Percentiles rank a stretch among this genome's conserved stretches.
Conservation (phyloP, 2,329 filamentous ascomycete species). For the Calycina herbarum region DNA sequence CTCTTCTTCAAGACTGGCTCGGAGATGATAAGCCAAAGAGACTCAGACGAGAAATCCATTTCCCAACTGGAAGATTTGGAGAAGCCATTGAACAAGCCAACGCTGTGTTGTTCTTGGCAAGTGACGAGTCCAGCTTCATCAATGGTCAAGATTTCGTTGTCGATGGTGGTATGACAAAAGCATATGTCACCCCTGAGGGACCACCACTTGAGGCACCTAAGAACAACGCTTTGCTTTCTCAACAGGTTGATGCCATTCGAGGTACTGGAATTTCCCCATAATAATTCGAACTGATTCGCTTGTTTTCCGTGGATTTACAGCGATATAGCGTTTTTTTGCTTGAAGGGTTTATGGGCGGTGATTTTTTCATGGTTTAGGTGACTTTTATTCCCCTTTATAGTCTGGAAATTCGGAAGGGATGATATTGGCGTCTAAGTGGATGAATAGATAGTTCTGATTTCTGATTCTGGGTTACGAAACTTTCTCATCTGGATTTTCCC, state of each 20-base stretch:
- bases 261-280: slow-evolving; percentile 26
- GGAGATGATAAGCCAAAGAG: slow-evolving; percentile 71
- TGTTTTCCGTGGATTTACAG: not conserved
- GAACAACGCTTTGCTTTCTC: slow-evolving; percentile 42
- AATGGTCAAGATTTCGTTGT: slow-evolving; percentile 88
- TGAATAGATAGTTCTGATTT: slow-evolving; percentile 8
- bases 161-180: slow-evolving; percentile 93
- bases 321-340: not conserved
- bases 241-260: slow-evolving; percentile 38
- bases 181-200: slow-evolving; percentile 73
- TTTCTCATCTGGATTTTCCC: not conserved
- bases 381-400: not conserved
- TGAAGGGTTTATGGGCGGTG: not conserved
- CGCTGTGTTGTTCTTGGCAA: slow-evolving; percentile 71
- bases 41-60: slow-evolving; percentile 70
- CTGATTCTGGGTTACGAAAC: not conserved
- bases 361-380: not conserved
- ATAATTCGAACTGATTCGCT: not conserved
- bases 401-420: not conserved
- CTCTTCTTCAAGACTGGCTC: slow-evolving; percentile 74
- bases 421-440: slow-evolving; percentile 1
- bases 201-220: slow-evolving; percentile 52
- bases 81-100: slow-evolving; percentile 78
- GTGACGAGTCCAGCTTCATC: slow-evolving; percentile 73
- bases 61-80: slow-evolving; percentile 73